Conservation (phyloP, 179 eudicot species). For the Beta lomatogona region DNA sequence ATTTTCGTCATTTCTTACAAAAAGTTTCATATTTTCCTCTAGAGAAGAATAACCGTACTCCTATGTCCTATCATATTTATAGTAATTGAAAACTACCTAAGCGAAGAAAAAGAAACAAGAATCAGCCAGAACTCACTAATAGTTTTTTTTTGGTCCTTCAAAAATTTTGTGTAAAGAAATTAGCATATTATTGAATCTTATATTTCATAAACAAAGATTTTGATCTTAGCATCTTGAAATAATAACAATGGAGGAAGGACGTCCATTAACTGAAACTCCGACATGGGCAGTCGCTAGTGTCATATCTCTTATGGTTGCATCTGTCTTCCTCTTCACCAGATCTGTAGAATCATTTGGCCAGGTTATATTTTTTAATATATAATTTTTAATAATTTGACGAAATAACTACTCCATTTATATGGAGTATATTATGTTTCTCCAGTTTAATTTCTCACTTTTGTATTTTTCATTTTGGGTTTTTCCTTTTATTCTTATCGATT, state of each 20-base stretch:
- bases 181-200: too few relatives aligned
- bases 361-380: conserved; percentile 28
- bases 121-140: too few relatives aligned
- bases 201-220: neutral
- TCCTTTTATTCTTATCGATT: neutral
- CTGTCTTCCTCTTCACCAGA: conserved; percentile 49
- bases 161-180: too few relatives aligned
- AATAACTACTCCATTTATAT: too few relatives aligned
- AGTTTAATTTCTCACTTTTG: neutral
- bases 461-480: neutral
- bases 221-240: conserved; percentile 22
- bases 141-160: too few relatives aligned
- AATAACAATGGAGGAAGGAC: conserved; percentile 29
- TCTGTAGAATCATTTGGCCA: conserved; percentile 47
- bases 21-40: too few relatives aligned
- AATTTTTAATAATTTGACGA: neutral
- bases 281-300: conserved; percentile 85
- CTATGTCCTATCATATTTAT: too few relatives aligned
- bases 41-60: too few relatives aligned
- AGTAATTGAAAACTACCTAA: too few relatives aligned
- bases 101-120: too few relatives aligned
- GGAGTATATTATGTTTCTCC: neutral
- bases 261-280: conserved; percentile 67
- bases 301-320: conserved; percentile 48
- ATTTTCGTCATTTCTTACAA: too few relatives aligned